Evolutionary conservation across 225 moss, liverwort and hornwort species (phyloP), one percentile per base, ranked within the genome.

Genomic region (Polytrichum commune): DNA sequence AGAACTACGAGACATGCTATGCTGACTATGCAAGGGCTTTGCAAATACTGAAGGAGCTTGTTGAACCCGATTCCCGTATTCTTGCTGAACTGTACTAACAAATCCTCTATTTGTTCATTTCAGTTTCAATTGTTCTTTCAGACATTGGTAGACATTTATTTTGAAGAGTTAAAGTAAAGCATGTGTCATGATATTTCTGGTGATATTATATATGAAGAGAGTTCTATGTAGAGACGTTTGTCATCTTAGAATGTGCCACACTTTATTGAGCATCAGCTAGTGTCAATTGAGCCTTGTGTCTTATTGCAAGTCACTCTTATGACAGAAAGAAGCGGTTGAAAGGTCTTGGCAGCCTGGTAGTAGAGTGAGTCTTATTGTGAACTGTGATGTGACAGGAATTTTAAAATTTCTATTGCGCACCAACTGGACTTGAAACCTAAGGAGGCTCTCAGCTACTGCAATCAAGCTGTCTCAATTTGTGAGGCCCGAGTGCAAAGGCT

Each of bases 371-470:
- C 58, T 23, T 22, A 23, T 1, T 1, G 8, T 8, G 22, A 27
- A 62, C 13, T 62, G 27, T 62, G 5, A 62, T 68, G 4, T 32
- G 35, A 32, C 64, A 93, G 92, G 72, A 79, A 91, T 79, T 95
- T 95, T 81, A 98, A 95, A 75, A 91, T 93, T 57, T 83, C 88
- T 22, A 82, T 98, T 55, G 95, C 97, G 16, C 85, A 91, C 69
- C 97, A 98, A 75, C 69, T 95, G 46, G 91, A 92, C 74, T 82
- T 86, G 38, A 86, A 85, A 66, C 92, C 95, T 1, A 80, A 86
- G 68, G 91, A 95, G 61, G 97, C 97, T 65, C 91, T 98, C 29
- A 81, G 74, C 64, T 91, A 88, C 58, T 94, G 94, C 87, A 84
- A 81, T 66, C 68, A 85, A 58, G 97, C 95, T 72, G 88, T 93